A percentile compares a stretch with the other conserved stretches of the same genome.
These are phyloP conservation scores for Fallopia convolvulus DNA, from an alignment of 148 eudicot species.

Conservation along the genomic window DNA sequence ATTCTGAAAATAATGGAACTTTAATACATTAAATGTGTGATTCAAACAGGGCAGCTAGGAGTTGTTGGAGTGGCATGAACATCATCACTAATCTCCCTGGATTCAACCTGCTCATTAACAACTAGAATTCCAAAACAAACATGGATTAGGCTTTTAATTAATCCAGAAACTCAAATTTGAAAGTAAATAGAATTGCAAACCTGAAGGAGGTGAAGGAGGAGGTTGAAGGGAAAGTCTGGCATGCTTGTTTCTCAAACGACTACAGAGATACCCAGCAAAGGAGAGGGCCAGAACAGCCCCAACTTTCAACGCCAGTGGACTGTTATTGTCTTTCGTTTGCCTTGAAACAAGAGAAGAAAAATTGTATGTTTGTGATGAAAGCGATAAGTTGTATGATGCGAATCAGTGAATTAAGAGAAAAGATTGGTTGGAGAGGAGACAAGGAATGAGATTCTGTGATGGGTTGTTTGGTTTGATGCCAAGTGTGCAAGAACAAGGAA, in stretches of 20 bases:
- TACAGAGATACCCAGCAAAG: neutral
- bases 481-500: neutral
- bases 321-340: neutral
- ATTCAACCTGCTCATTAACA: constrained; percentile 1
- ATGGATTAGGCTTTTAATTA: neutral
- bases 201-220: neutral
- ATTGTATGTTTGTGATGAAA: no score
- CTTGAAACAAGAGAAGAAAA: no score
- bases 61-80: neutral
- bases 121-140: neutral
- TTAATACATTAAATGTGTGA: no score
- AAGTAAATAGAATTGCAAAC: neutral
- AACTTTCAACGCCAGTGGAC: neutral
- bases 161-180: neutral
- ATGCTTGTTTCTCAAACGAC: neutral
- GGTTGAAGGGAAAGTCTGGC: neutral
- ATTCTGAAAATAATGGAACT: no score
- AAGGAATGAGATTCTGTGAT: neutral
- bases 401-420: no score
- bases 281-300: neutral
- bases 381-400: neutral
- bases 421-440: no score
- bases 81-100: neutral
- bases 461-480: no score
- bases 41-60: neutral